A percentile compares a stretch with the other conserved stretches of the same genome.
These are phyloP conservation scores for Mycena maculata DNA, from an alignment of 768 basidiomycete genomes.

Conservation along the genomic window DNA sequence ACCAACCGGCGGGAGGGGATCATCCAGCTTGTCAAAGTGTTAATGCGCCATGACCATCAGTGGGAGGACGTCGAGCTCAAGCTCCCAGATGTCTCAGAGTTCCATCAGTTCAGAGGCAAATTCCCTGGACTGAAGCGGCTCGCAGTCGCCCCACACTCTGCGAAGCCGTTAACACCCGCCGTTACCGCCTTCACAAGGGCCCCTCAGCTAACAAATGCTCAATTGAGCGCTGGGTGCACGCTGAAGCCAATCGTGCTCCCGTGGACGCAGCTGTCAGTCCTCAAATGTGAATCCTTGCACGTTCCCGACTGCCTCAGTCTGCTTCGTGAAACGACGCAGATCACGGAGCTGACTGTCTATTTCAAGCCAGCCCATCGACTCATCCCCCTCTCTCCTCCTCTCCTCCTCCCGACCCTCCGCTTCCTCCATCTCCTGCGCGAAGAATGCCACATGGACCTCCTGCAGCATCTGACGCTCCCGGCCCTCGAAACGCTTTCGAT, in stretches of 20 bases:
- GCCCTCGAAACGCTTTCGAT: conserved; percentile 5
- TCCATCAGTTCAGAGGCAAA: conserved; percentile 3
- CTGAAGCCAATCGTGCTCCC: conserved; percentile 2
- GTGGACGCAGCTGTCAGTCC: conserved; percentile 1
- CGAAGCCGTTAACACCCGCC: not conserved
- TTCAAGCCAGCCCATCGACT: not conserved
- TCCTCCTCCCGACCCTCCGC: conserved; percentile 5
- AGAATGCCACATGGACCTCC: conserved; percentile 19
- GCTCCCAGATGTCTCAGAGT: not conserved
- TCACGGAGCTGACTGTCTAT: conserved; percentile 11
- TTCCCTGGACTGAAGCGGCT: conserved; percentile 7
- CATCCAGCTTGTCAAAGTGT: not conserved
- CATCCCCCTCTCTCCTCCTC: not conserved
- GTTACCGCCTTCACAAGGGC: conserved; percentile 8
- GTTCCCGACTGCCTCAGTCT: conserved; percentile 8
- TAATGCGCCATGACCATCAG: conserved; percentile 7
- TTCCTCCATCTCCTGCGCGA: conserved; percentile 16
- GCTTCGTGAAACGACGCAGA: conserved; percentile 5
- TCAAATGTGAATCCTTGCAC: conserved; percentile 10
- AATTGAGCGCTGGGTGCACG: not conserved
- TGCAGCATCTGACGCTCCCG: conserved; percentile 17
- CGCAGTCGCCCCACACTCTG: not conserved
- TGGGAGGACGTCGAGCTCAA: conserved; percentile 9
- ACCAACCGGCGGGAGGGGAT: not conserved
- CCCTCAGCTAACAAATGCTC: not conserved